These are phyloP conservation scores for Blastomyces emzantsi DNA, from an alignment of 2,329 filamentous ascomycete genomes.

Conservation along the genomic window DNA sequence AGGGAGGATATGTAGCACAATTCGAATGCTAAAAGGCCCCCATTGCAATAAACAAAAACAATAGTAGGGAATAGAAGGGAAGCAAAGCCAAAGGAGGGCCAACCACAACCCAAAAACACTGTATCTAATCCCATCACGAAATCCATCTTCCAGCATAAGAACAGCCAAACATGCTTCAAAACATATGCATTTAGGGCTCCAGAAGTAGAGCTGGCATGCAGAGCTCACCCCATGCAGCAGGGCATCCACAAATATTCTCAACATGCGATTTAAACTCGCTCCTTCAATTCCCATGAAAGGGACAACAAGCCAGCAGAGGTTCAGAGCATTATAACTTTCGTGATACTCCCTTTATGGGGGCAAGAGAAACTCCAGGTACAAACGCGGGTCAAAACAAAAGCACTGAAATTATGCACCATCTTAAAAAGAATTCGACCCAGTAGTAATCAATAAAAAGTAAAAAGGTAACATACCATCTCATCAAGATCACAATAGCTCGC, in stretches of 20 bases:
- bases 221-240: neutral
- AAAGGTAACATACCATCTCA: slow-evolving; percentile 39
- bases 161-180: neutral
- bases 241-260: neutral
- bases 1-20: neutral
- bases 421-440: neutral
- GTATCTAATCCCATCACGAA: neutral
- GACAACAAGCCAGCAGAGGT: neutral
- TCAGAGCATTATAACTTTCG: neutral
- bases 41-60: neutral
- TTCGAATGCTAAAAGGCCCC: neutral
- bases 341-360: neutral
- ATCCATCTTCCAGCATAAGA: neutral
- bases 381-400: neutral
- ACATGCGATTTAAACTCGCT: neutral
- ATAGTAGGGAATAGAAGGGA: neutral
- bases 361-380: neutral
- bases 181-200: neutral
- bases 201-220: neutral
- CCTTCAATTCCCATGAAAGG: neutral
- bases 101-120: too few relatives aligned
- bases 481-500: slow-evolving; percentile 37
- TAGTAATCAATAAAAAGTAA: neutral
- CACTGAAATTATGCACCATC: neutral
- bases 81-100: neutral